Percentiles rank a stretch among this genome's conserved stretches.
Evolutionary conservation across 805 yeast species (phyloP).

Genomic region (Wickerhamomyces alni): DNA sequence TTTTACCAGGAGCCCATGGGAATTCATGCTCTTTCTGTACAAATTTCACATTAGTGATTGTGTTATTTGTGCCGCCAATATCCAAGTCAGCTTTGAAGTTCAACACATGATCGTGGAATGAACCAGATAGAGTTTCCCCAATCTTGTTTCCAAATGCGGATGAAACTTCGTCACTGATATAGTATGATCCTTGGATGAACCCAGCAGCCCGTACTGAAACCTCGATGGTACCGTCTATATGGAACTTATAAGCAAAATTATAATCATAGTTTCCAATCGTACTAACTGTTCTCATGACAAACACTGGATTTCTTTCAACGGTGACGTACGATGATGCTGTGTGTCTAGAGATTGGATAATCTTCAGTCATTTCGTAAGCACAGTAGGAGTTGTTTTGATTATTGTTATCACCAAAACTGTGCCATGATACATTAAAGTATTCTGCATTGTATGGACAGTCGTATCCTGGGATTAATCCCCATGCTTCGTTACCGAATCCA

Average conservation of each 20-base stretch:
- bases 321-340: slow-evolving; percentile 13
- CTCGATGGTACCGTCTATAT: slow-evolving; percentile 23
- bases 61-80: slow-evolving; percentile 22
- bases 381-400: slow-evolving; percentile 24
- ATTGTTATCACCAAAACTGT: slow-evolving; percentile 17
- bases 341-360: slow-evolving; percentile 21
- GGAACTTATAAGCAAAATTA: slow-evolving; percentile 20
- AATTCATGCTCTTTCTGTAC: slow-evolving; percentile 13
- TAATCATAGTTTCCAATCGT: slow-evolving; percentile 24
- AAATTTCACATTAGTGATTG: slow-evolving; percentile 12
- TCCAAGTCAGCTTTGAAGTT: slow-evolving; percentile 25
- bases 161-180: slow-evolving; percentile 14
- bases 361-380: slow-evolving; percentile 20
- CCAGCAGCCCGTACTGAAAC: slow-evolving; percentile 26
- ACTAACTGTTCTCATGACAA: slow-evolving; percentile 19
- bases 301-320: slow-evolving; percentile 21
- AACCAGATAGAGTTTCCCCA: slow-evolving; percentile 22
- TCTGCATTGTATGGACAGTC: slow-evolving; percentile 26
- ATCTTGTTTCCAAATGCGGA: slow-evolving; percentile 19
- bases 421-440: slow-evolving; percentile 24
- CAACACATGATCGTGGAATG: slow-evolving; percentile 25
- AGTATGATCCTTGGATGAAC: slow-evolving; percentile 25
- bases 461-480: slow-evolving; percentile 24
- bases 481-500: slow-evolving; percentile 26
- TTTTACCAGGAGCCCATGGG: slow-evolving; percentile 23